A percentile compares a stretch with the other conserved stretches of the same genome.
phyloP scores from a whole-genome alignment of 345 rosid genomes.

The Eucalyptus guilfoylei region DNA sequence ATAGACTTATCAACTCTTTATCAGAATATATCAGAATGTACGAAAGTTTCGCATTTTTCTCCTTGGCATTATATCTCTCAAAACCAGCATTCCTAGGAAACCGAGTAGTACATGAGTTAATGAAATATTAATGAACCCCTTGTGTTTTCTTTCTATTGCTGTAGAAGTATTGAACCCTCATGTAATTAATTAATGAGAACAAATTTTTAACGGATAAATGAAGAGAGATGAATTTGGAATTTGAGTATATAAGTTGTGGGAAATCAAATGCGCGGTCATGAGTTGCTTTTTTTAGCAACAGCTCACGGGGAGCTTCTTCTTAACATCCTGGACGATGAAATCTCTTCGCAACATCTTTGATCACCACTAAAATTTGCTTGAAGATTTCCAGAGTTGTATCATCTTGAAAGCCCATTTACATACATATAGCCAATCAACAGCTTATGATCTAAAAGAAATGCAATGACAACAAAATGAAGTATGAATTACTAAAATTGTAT shows the following conservation, averaged over 20 bases:
- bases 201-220: not conserved
- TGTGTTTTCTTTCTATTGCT: not conserved
- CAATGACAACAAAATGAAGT: not conserved
- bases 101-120: not conserved
- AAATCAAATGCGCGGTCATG: constrained; percentile 18
- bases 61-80: not conserved
- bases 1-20: not conserved
- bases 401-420: not conserved
- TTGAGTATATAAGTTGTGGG: not conserved
- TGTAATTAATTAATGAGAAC: not conserved
- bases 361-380: not conserved
- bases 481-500: not conserved
- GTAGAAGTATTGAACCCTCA: not conserved
- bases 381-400: not conserved
- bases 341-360: not conserved
- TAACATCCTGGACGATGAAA: not conserved
- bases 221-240: not conserved
- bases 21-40: too few relatives aligned
- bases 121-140: not conserved
- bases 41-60: not conserved
- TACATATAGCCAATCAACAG: not conserved
- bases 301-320: constrained; percentile 25
- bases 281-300: constrained; percentile 67
- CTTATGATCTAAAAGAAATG: not conserved
- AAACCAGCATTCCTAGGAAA: not conserved